Evolutionary conservation across 2,329 filamentous ascomycete genomes (phyloP), one percentile per base, ranked within the genome.

Genomic region (Colletotrichum kahawae): DNA sequence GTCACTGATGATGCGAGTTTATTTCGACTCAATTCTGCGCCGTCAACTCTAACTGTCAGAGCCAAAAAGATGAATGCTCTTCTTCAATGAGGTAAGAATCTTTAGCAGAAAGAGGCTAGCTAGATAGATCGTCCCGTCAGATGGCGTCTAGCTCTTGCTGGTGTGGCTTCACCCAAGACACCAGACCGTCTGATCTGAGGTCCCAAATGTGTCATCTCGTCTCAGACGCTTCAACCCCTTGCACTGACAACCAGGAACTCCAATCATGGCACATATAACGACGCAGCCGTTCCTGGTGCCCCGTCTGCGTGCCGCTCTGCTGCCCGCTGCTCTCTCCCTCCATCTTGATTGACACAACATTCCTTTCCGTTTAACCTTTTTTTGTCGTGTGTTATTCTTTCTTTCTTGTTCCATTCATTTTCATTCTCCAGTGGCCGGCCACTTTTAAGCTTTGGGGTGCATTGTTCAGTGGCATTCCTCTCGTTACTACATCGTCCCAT

Each of bases 121-220:
- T 0, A 68, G 2, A 33, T 16, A 21, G 21, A 24, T 51, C 43
- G 48, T 24, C 21, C 48, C 16, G 34, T 36, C 66, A 51, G 10
- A 21, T 24, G 51, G 71, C 59, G 34, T 51, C 48, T 16, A 7
- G 16, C 31, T 64, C 29, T n/a, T 18, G n/a, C 29, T 16, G 36
- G 7, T 21, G 34, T 62, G 68, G 62, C 69, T 67, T 71, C 54
- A 72, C 68, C 56, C 65, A 73, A 75, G 73, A 74, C 73, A 68
- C 43, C 64, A 63, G 68, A 69, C 76, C 74, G 70, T 77, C 76
- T 71, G 76, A 77, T 77, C 76, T 69, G 67, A 76, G 66, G 51
- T 62, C 64, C 67, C 64, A 62, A 70, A 76, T 77, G 76, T 77
- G 73, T 77, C 74, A 77, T 70, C 76, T 74, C 66, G 76, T 77